Percentiles rank a stretch among this genome's conserved stretches.
Conservation (phyloP, 345 rosid species). For the Syzygium jambos region DNA sequence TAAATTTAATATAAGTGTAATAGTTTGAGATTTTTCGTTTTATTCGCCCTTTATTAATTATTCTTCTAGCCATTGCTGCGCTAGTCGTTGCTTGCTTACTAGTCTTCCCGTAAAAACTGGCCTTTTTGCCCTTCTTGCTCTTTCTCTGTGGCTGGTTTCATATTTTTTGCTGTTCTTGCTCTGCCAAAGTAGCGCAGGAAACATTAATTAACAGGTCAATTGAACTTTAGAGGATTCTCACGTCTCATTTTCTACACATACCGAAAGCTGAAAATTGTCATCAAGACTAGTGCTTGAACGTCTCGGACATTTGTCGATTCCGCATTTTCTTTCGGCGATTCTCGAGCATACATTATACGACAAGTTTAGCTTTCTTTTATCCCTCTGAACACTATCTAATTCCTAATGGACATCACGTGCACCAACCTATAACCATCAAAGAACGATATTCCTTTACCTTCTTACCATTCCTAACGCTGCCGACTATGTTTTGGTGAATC, state of each 20-base stretch:
- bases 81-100: not conserved
- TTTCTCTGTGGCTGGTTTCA: not conserved
- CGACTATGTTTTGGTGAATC: not conserved
- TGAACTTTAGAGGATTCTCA: not conserved
- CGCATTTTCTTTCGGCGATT: not conserved
- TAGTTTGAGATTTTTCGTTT: no score
- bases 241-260: not conserved
- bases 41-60: not conserved
- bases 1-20: no score
- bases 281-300: not conserved
- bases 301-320: not conserved
- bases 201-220: not conserved
- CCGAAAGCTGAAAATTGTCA: not conserved
- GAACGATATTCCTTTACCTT: not conserved
- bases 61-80: not conserved
- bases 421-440: not conserved
- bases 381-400: not conserved
- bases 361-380: not conserved
- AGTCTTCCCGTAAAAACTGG: not conserved
- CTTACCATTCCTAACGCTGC: not conserved
- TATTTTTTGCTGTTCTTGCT: not conserved
- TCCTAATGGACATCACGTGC: not conserved
- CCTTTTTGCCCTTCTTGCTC: not conserved
- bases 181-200: not conserved
- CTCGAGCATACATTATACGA: not conserved